Base-by-base conservation (phyloP, 148 eudicot genomes). In the Chenopodium quinoa region DNA sequence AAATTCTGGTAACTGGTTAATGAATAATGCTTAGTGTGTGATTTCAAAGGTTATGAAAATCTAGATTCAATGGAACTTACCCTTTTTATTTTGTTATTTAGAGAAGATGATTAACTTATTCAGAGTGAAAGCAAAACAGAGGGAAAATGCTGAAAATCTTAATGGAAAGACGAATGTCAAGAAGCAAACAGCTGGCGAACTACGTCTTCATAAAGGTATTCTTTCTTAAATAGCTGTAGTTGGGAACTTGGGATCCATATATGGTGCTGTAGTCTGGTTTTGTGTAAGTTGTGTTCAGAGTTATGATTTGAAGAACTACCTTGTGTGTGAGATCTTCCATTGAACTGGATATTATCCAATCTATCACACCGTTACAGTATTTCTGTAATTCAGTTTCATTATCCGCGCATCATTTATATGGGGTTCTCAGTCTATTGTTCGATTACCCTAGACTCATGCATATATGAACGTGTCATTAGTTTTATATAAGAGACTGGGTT, bases 171-270 rank as follows among this genome's bases (percentile, higher is more conserved):
- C 91, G 76, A 89, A 86, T 8, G 82, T 84, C 71, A 94, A 92
- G 92, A 94, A 91, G 87, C 96, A 94, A 89, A 83, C 91, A 84
- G 98, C 98, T 27, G 98, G 94, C 80, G 98, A 92, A 83, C 79
- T 94, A 47, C 94, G 98, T 72, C 92, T 92, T 85, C 89, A 92
- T 64, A 94, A 84, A 90, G 98, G 95, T 93, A 86, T 44, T 75
- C 7, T 16, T 14, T 46, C 19, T 66, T 37, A 4, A 13, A 5
- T 31, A 72, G 20, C 40, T 31, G 34, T 34, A 22, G 22, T 37
- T 5, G 7, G 44, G 44, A 37, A 37, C 66, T 37, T 48, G 20
- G 25, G 6, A 17, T 1, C 60, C 31, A 32, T 40, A 2, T 71
- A 60, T 77, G 77, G 14, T 56, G 70, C 34, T 34, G 75, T 27